Conservation (phyloP, 140 eudicot species). For the Flaveria floridana region DNA sequence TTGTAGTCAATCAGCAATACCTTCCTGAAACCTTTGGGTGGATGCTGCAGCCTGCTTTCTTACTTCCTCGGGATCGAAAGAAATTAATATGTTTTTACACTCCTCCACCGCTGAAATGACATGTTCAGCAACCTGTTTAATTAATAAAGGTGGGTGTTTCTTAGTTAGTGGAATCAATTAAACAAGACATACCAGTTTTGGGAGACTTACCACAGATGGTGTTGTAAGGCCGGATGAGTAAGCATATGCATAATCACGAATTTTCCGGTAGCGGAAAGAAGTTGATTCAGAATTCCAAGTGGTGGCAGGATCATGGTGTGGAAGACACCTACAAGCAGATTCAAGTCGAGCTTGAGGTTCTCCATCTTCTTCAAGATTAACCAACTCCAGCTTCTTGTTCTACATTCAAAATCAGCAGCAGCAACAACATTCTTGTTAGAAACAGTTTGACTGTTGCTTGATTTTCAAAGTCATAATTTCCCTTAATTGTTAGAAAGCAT, state of each 20-base stretch:
- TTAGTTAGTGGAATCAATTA: not conserved
- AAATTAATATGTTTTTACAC: constrained; percentile 55
- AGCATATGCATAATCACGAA: constrained; percentile 81
- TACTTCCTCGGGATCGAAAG: constrained; percentile 55
- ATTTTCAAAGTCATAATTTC: not conserved
- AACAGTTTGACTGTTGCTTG: not conserved
- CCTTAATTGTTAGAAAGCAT: not conserved
- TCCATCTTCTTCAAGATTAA: constrained; percentile 57
- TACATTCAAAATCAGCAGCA: constrained; percentile 20
- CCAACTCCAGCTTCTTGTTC: constrained; percentile 60
- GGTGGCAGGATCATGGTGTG: constrained; percentile 53
- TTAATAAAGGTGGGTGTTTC: not conserved
- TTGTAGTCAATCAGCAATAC: constrained; percentile 29
- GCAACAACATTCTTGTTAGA: not conserved
- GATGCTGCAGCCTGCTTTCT: constrained; percentile 90
- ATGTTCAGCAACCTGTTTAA: constrained; percentile 62
- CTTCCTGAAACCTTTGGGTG: constrained; percentile 69
- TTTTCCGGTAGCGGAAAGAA: constrained; percentile 70
- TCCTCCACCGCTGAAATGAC: constrained; percentile 73
- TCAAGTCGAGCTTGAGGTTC: constrained; percentile 62
- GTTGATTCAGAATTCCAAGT: constrained; percentile 37
- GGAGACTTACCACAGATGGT: constrained; percentile 53
- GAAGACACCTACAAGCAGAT: constrained; percentile 61
- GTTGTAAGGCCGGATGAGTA: constrained; percentile 58
- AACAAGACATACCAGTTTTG: not conserved